Evolutionary conservation across 2,329 filamentous ascomycete species (phyloP).

Genomic region (Cladophialophora immunda): DNA sequence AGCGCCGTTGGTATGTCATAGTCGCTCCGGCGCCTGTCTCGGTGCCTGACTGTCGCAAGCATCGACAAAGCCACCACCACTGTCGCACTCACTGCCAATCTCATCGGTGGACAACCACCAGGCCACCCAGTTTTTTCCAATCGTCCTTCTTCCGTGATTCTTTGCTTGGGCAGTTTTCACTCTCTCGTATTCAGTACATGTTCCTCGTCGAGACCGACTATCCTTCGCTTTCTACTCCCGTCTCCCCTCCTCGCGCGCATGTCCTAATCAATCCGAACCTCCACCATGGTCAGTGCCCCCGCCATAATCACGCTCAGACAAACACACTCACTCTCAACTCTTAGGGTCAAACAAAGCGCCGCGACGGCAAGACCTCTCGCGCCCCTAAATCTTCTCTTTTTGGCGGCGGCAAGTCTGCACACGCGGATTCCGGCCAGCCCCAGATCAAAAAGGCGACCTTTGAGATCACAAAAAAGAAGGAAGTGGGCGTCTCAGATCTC

Average conservation of each 20-base stretch:
- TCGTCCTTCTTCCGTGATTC: constrained; percentile 5
- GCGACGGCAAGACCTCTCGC: constrained; percentile 42
- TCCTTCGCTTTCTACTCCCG: background rate
- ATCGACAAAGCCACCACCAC: constrained; percentile 9
- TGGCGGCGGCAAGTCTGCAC: constrained; percentile 38
- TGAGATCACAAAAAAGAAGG: constrained; percentile 97
- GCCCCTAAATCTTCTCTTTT: constrained; percentile 41
- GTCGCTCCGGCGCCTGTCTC: constrained; percentile 10
- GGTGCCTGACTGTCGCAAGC: constrained; percentile 3
- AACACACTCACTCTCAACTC: constrained; percentile 22
- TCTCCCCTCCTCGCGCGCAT: constrained; percentile 28
- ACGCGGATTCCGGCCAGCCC: constrained; percentile 58
- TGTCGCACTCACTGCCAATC: constrained; percentile 17
- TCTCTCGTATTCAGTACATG: background rate
- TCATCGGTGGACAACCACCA: constrained; percentile 20
- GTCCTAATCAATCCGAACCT: constrained; percentile 28
- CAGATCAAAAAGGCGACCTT: constrained; percentile 96
- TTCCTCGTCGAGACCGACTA: background rate
- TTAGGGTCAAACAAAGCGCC: constrained; percentile 44
- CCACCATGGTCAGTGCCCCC: constrained; percentile 31
- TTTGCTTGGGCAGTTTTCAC: background rate
- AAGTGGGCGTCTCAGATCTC: constrained; percentile 97
- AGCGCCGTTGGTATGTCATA: constrained; percentile 29
- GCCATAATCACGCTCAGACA: constrained; percentile 5
- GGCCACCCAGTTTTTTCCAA: constrained; percentile 12